Conservation (phyloP, 1,139 yeast genomes). For the Saccharomyces hybrid region DNA sequence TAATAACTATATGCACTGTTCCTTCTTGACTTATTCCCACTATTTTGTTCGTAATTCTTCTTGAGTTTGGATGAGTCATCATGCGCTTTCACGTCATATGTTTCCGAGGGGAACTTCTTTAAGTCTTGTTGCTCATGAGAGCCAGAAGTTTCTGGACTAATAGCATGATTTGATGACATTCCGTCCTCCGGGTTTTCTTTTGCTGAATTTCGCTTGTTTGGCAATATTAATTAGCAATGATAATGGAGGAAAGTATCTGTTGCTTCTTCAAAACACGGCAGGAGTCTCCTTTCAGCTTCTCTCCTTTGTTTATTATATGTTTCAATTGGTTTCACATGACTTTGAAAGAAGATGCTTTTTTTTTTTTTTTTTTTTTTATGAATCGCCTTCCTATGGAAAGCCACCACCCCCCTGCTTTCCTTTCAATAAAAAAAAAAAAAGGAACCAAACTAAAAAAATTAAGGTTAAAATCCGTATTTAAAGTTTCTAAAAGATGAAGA, state of each 20-base stretch:
- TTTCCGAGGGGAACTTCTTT: background rate
- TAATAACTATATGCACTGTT: slow-evolving; percentile 4
- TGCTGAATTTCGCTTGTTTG: background rate
- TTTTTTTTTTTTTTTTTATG: background rate
- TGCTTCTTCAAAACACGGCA: background rate
- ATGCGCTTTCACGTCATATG: slow-evolving; percentile 6
- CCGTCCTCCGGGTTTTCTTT: background rate
- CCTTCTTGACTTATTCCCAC: slow-evolving; percentile 5
- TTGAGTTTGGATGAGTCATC: slow-evolving; percentile 13
- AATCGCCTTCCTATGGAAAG: background rate
- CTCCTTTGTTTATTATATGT: background rate
- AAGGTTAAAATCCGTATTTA: background rate
- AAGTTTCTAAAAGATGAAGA: no score
- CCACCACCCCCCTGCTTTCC: background rate
- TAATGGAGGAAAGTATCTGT: background rate
- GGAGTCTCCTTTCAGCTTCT: background rate
- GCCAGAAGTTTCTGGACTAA: background rate
- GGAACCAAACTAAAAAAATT: background rate
- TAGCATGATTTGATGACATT: background rate
- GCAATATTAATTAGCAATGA: background rate
- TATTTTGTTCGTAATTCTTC: slow-evolving; percentile 7
- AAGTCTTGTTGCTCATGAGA: background rate
- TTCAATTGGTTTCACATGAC: background rate
- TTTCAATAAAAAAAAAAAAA: background rate
- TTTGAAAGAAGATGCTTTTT: background rate